Evolutionary conservation across 495 filamentous ascomycete species (phyloP), one percentile per base, ranked within the genome.

Genomic region (Ramalina peruviana): DNA sequence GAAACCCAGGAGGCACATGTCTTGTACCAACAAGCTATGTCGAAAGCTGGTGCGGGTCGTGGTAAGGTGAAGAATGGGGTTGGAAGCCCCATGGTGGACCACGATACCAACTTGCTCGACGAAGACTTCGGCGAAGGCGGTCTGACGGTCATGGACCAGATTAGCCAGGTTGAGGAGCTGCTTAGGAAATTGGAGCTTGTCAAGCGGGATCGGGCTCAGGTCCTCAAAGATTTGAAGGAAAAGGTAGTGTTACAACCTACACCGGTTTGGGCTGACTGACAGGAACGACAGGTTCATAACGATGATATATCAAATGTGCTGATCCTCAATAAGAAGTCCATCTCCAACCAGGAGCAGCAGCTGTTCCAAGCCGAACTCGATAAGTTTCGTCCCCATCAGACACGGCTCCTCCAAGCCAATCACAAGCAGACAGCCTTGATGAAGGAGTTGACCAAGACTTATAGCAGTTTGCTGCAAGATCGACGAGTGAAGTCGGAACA

Each of bases 221-320:
- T 97, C 16, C 71, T 98, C 54, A 95, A 94, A 66, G 92, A 98
- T 64, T 68, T 97, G 50, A 98, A 97, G 65, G 88, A 95, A 43
- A 96, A 94, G 81, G 92, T 94, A 65, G 51, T 71, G 12, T 36
- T 5, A 12, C 26, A 11, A 3, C n/a, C 40, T 21, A 46, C 47
- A 26, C 19, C 15, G 7, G 3, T 33, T 10, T 33, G 39, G 44
- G 9, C 30, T 58, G 33, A 50, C 64, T 73, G 42, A 76, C 54
- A 38, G 12, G 15, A 19, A 12, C 23, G 39, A 33, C 50, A 98
- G 90, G 82, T 90, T 43, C 92, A 92, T 66, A 84, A 81, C 58
- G 93, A 98, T 58, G 93, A 98, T 59, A 97, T 97, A 54, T 95
- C 90, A 12, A 89, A 93, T 59, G 88, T 97, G 21, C 68, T 97